These are phyloP conservation scores for Termitomyces bulborhizus DNA, from an alignment of 768 basidiomycete genomes.

Conservation along the genomic window DNA sequence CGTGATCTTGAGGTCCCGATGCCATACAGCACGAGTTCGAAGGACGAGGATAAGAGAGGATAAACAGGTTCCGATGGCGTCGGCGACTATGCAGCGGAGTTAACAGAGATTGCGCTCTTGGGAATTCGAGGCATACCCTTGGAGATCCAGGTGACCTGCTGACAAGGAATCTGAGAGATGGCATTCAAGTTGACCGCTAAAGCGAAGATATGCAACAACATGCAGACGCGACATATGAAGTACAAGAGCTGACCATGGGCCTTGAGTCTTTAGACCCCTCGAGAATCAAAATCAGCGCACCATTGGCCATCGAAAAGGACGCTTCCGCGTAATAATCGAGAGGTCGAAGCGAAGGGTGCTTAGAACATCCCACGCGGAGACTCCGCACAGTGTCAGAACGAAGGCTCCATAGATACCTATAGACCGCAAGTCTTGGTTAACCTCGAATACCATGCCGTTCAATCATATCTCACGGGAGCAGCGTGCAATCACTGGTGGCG, in stretches of 20 bases:
- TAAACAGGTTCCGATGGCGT: conserved; percentile 25
- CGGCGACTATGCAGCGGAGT: conserved; percentile 18
- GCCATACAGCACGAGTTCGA: conserved; percentile 28
- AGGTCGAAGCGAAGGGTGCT: conserved; percentile 25
- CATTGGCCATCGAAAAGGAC: conserved; percentile 29
- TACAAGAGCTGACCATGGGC: conserved; percentile 21
- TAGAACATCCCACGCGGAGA: conserved; percentile 26
- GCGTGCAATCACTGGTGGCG: conserved; percentile 21
- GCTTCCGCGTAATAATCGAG: conserved; percentile 23
- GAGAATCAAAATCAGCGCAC: conserved; percentile 10
- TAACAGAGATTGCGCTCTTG: background rate
- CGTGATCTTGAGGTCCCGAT: conserved; percentile 19
- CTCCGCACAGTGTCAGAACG: conserved; percentile 23
- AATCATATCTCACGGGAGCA: conserved; percentile 19
- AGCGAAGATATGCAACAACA: conserved; percentile 27
- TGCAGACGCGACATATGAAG: conserved; percentile 24
- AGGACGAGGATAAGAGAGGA: conserved; percentile 27
- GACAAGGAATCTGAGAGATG: conserved; percentile 26
- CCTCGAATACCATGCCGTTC: background rate
- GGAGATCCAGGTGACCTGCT: conserved; percentile 24
- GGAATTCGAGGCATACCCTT: conserved; percentile 19
- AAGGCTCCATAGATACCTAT: conserved; percentile 26
- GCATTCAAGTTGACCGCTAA: conserved; percentile 28
- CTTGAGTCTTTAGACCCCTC: background rate
- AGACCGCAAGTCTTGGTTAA: background rate